Evolutionary conservation across 805 yeast genomes (phyloP).

Genomic region (Kuraishia borneana): DNA sequence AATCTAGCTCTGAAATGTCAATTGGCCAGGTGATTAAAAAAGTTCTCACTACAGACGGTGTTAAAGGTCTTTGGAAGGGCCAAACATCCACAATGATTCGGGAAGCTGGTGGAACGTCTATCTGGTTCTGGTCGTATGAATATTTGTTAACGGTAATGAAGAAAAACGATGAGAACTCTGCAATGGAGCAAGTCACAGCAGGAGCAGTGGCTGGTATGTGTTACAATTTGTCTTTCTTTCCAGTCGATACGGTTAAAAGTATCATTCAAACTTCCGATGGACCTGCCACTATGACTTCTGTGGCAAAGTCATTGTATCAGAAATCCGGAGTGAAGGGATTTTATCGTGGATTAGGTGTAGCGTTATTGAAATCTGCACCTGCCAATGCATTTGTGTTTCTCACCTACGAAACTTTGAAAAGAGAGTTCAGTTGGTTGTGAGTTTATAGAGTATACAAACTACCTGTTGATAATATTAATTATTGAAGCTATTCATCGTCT

Average conservation of each 20-base stretch:
- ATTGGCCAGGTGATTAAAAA: constrained; percentile 25
- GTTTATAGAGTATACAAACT: not conserved
- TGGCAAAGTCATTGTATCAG: constrained; percentile 27
- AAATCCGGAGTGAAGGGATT: constrained; percentile 60
- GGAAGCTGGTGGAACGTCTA: constrained; percentile 83
- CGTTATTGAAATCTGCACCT: constrained; percentile 74
- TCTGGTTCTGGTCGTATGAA: constrained; percentile 92
- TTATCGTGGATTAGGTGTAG: constrained; percentile 79
- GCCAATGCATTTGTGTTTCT: constrained; percentile 84
- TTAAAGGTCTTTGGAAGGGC: constrained; percentile 79
- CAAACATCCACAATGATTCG: constrained; percentile 71
- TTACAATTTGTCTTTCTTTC: constrained; percentile 73
- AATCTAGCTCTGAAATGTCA: constrained; percentile 16
- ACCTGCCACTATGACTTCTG: constrained; percentile 15
- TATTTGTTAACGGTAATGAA: constrained; percentile 28
- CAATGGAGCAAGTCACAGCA: constrained; percentile 50
- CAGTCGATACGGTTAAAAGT: constrained; percentile 85
- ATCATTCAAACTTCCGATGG: constrained; percentile 58
- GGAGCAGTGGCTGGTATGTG: constrained; percentile 85
- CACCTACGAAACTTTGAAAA: constrained; percentile 56
- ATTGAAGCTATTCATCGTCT: not conserved
- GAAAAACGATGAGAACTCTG: constrained; percentile 17
- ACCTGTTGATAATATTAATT: not conserved
- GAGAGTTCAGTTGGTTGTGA: constrained; percentile 6
- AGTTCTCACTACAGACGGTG: constrained; percentile 37